phyloP scores from a whole-genome alignment of 495 filamentous ascomycete genomes.

The Neurospora cerealis region DNA sequence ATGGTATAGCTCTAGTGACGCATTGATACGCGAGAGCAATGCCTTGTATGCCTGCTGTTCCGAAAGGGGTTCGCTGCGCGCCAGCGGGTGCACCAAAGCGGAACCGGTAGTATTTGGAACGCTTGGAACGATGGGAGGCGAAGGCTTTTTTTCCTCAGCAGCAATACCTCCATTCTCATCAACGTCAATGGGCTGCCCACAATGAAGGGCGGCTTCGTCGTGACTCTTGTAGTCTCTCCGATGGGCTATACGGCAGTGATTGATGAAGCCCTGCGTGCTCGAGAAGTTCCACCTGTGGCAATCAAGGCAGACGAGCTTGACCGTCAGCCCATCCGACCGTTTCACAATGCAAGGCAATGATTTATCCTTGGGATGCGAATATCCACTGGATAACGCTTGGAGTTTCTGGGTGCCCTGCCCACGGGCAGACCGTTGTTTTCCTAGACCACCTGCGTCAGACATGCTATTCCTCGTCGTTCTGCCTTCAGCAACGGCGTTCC shows the following conservation, averaged over 20 bases:
- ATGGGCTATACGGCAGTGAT: conserved; percentile 94
- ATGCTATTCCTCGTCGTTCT: conserved; percentile 67
- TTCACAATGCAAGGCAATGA: conserved; percentile 42
- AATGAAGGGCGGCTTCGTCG: conserved; percentile 84
- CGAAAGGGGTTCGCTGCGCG: conserved; percentile 44
- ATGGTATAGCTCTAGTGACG: conserved; percentile 35
- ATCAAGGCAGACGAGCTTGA: conserved; percentile 80
- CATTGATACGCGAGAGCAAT: conserved; percentile 36
- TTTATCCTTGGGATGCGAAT: conserved; percentile 59
- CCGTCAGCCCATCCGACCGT: conserved; percentile 43
- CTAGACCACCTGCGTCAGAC: conserved; percentile 42
- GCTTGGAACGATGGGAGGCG: conserved; percentile 2
- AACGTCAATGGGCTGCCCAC: conserved; percentile 70
- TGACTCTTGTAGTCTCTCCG: conserved; percentile 85
- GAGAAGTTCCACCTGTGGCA: conserved; percentile 85
- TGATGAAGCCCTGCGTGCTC: conserved; percentile 95
- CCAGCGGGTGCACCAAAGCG: conserved; percentile 61
- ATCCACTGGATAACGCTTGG: conserved; percentile 62
- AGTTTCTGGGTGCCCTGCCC: conserved; percentile 51
- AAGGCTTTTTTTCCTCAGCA: conserved; percentile 40
- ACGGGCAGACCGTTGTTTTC: conserved; percentile 53
- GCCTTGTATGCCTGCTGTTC: conserved; percentile 45
- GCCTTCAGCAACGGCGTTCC: conserved; percentile 43
- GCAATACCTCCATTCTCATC: conserved; percentile 49
- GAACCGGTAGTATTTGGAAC: conserved; percentile 19